Base-by-base conservation (phyloP, 768 basidiomycete genomes). In the Termitomyces sp. region DNA sequence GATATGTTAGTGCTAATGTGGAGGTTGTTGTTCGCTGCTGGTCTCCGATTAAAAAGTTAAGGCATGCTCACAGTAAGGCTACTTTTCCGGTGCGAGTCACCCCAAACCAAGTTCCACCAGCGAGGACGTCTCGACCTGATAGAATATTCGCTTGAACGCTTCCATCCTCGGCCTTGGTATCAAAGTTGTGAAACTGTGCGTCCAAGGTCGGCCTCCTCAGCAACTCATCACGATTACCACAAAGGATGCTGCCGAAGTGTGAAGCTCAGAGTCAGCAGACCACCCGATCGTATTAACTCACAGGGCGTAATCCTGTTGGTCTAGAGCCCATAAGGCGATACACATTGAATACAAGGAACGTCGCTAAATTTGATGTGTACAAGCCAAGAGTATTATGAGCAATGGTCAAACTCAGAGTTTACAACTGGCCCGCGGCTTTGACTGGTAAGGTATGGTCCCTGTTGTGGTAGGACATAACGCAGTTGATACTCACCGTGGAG, bases 61-160 rank as follows among this genome's bases (percentile, higher is more conserved):
- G 49, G 27, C 12, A 42, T 71, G 57, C 91, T 72, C 71, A 92
- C 91, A 93, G 67, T 54, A 93, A 68, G 13, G 88, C 89, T 56
- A 91, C 72, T 63, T 80, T 81, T 24, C 92, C 92, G 59, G 78
- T 61, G 60, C 81, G 79, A 67, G 71, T 84, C 58, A 92, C 71
- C 13, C 92, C 92, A 66, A 91, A 80, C 92, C 92, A 94, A 37
- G 91, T 89, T 46, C 92, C 92, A 42, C 90, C 90, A 3, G 85
- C 91, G 50, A 74, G 74, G 22, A 77, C 67, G 72, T 94, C 92
- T 63, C 86, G 81, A 50, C 92, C 92, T 2, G 90, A 93, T 56
- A 94, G 77, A 60, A 93, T 70, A 51, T 67, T 67, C 24, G 71
- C 76, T 62, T 64, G 47, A 60, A 61, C 58, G 61, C 64, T 61